phyloP scores from a whole-genome alignment of 768 basidiomycete genomes.

The Pholiota microspora region DNA sequence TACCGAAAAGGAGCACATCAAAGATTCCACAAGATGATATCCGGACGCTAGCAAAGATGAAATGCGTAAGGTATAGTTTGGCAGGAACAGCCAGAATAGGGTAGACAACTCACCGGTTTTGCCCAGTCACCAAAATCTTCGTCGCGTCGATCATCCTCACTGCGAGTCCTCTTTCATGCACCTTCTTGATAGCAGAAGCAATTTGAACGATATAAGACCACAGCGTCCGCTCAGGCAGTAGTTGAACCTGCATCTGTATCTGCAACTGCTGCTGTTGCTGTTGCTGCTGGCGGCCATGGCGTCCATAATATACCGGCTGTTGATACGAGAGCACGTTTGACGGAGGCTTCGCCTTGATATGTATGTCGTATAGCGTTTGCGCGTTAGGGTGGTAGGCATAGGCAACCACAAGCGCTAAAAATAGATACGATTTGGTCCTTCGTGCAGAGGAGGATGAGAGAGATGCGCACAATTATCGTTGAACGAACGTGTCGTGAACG shows the following conservation, averaged over 20 bases:
- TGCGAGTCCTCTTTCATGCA: conserved; percentile 80
- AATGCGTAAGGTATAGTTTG: too few species aligned
- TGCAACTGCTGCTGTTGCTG: conserved; percentile 14
- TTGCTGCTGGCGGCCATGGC: conserved; percentile 21
- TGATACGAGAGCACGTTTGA: conserved; percentile 17
- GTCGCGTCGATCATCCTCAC: conserved; percentile 81
- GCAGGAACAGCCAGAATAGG: neutral
- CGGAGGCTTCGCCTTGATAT: conserved; percentile 58
- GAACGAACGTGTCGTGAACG: conserved; percentile 93
- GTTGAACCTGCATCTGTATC: conserved; percentile 21
- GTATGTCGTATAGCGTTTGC: conserved; percentile 75
- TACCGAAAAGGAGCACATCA: conserved; percentile 81
- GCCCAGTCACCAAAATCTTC: conserved; percentile 85
- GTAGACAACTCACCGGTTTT: conserved; percentile 65
- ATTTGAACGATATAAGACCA: conserved; percentile 96
- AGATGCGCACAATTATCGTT: conserved; percentile 78
- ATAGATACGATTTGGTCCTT: neutral
- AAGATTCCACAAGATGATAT: conserved; percentile 84
- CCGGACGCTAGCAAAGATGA: conserved; percentile 53
- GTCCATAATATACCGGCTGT: conserved; percentile 20
- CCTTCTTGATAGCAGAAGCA: conserved; percentile 79
- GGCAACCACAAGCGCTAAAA: conserved; percentile 81
- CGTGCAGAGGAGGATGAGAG: neutral
- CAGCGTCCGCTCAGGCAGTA: conserved; percentile 74
- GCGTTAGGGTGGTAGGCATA: conserved; percentile 88